Base-by-base conservation (phyloP, 2,329 filamentous ascomycete species). In the Neofusicoccum cordaticola region DNA sequence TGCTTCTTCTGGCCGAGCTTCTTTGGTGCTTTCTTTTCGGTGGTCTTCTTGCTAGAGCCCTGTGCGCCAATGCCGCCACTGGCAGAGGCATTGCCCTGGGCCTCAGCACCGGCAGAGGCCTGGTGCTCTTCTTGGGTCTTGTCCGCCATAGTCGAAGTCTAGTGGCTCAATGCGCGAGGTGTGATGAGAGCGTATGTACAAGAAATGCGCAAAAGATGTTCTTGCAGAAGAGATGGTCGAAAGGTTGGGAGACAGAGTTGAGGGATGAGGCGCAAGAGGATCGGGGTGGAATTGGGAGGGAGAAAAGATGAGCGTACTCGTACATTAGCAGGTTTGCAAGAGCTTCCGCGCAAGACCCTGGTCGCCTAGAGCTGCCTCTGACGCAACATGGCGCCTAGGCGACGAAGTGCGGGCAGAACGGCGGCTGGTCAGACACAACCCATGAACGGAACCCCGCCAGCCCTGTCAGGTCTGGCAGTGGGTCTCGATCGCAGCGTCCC, bases 11-110 rank as follows among this genome's bases (percentile, higher is more conserved):
- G 37, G 71, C 80, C 79, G 68, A 83, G 73, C 77, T 83, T 83
- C 74, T 82, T 80, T 42, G 81, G 81, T 66, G 79, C 78, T 71
- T 79, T 80, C 73, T 80, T 82, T 70, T 78, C 76, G 69, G 71
- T 77, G 77, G 78, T 79, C 77, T 79, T 76, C 68, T 70, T 67
- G 70, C 67, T 70, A 68, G 69, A 60, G 11, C 61, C 60, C 65
- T 67, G 50, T 12, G 50, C 63, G 58, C 67, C 67, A 37, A 57
- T 22, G 42, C 64, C 42, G 13, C 68, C 68, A 35, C 66, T 51
- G 34, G 35, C 68, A 52, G 69, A 69, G n/a, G 71, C 72, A 51
- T 70, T 71, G 56, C 71, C 72, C 62, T 68, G 53, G 17, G 63
- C 66, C 34, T 68, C 65, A 51, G 71, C 74, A 60, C 69, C 66